A percentile compares a stretch with the other conserved stretches of the same genome.
These are phyloP conservation scores for Biscogniauxia sp. DNA, from an alignment of 2,329 filamentous ascomycete species.

Conservation along the genomic window DNA sequence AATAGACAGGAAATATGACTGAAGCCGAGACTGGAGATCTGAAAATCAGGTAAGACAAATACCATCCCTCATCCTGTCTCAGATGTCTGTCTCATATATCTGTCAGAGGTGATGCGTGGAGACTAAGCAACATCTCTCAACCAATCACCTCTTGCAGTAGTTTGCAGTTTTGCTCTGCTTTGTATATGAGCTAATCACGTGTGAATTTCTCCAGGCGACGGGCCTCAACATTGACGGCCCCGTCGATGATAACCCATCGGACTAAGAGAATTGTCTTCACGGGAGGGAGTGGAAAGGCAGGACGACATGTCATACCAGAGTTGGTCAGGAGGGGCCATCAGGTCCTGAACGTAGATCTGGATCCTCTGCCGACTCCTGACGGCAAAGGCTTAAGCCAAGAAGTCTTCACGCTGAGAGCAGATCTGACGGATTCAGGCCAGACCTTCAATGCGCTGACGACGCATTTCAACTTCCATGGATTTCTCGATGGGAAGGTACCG, in stretches of 20 bases:
- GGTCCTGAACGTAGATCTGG: conserved; percentile 36
- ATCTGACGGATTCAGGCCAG: conserved; percentile 37
- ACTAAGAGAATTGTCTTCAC: conserved; percentile 34
- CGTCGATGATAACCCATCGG: neutral
- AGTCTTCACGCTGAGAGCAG: conserved; percentile 35
- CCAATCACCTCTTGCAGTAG: neutral
- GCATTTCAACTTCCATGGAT: conserved; percentile 45
- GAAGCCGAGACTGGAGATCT: neutral
- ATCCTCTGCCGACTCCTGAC: conserved; percentile 25
- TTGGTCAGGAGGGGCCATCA: conserved; percentile 33
- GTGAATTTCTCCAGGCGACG: neutral
- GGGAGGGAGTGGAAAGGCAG: conserved; percentile 36
- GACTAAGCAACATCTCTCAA: neutral
- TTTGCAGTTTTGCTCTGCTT: neutral
- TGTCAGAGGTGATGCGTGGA: neutral
- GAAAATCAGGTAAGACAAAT: neutral
- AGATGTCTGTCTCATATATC: neutral
- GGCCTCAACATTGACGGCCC: neutral
- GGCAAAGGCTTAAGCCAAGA: conserved; percentile 14
- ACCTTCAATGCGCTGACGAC: conserved; percentile 38
- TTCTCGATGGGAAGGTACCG: conserved; percentile 31
- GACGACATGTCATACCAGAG: conserved; percentile 34
- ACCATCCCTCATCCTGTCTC: neutral
- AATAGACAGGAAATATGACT: neutral
- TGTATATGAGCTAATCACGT: neutral